A percentile compares a stretch with the other conserved stretches of the same genome.
Evolutionary conservation across 495 filamentous ascomycete species (phyloP).

Genomic region (Aspergillus funiculosus): DNA sequence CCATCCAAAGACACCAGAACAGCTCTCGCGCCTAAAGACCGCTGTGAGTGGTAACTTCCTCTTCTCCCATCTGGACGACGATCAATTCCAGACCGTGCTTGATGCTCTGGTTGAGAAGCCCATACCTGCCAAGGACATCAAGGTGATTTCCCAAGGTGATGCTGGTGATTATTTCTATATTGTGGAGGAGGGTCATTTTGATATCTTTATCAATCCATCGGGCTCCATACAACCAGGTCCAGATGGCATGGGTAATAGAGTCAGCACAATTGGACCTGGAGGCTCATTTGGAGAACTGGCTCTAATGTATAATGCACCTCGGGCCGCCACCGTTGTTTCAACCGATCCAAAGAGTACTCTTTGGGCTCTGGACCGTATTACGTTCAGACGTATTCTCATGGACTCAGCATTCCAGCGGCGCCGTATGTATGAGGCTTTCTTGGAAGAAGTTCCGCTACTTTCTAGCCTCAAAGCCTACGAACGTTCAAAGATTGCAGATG

Average conservation of each 20-base stretch:
- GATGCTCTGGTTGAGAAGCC: constrained; percentile 91
- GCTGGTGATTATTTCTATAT: constrained; percentile 97
- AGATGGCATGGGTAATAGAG: constrained; percentile 78
- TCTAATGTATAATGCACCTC: constrained; percentile 96
- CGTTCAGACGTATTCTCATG: constrained; percentile 97
- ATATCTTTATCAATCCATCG: constrained; percentile 80
- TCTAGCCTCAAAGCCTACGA: constrained; percentile 81
- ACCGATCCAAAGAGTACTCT: constrained; percentile 72
- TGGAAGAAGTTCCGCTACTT: constrained; percentile 94
- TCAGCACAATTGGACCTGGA: constrained; percentile 76
- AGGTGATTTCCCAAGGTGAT: constrained; percentile 94
- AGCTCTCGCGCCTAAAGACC: constrained; percentile 68
- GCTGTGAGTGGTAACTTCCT: constrained; percentile 89
- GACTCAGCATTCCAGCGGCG: constrained; percentile 93
- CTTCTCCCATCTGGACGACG: constrained; percentile 91
- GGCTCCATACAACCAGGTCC: constrained; percentile 75
- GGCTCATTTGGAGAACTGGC: constrained; percentile 97
- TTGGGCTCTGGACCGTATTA: constrained; percentile 92
- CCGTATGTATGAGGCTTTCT: constrained; percentile 93
- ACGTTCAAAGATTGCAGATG: constrained; percentile 93
- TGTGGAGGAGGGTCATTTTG: constrained; percentile 84
- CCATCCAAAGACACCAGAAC: constrained; percentile 75
- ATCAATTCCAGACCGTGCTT: constrained; percentile 78
- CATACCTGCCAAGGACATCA: constrained; percentile 90
- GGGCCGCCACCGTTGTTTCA: constrained; percentile 91